These are phyloP conservation scores for Backusella mclennaniae DNA, from an alignment of 192 early-diverging fungal species.

Conservation along the genomic window DNA sequence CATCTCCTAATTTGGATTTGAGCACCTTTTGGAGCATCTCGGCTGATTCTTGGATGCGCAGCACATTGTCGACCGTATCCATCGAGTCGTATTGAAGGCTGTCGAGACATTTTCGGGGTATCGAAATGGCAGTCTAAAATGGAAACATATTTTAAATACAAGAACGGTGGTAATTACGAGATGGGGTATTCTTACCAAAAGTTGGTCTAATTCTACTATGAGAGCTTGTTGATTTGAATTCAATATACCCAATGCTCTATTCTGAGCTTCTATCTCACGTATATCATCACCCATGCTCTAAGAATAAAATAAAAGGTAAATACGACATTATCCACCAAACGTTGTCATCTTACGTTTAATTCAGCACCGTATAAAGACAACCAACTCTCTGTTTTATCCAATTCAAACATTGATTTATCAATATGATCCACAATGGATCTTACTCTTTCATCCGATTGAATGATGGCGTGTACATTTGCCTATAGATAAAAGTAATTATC, in stretches of 20 bases:
- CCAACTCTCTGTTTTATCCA: conserved; percentile 89
- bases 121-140: conserved; percentile 52
- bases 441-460: conserved; percentile 88
- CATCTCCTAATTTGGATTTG: conserved; percentile 54
- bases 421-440: conserved; percentile 75
- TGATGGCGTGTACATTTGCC: conserved; percentile 95
- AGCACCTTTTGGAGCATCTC: conserved; percentile 67
- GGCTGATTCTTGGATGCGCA: conserved; percentile 62
- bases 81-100: conserved; percentile 65
- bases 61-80: conserved; percentile 57
- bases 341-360: conserved; percentile 62
- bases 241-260: conserved; percentile 87
- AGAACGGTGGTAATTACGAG: too few relatives aligned
- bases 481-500: conserved; percentile 9
- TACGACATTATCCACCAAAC: neutral
- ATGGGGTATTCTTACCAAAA: conserved; percentile 51
- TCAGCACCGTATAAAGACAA: conserved; percentile 80
- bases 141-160: neutral
- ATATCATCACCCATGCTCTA: conserved; percentile 93
- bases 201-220: conserved; percentile 79
- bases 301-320: conserved; percentile 15
- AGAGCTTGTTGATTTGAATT: conserved; percentile 87
- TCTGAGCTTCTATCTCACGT: conserved; percentile 90
- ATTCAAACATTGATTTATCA: conserved; percentile 76
- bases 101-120: conserved; percentile 60